These are phyloP conservation scores for Fusarium graminum DNA, from an alignment of 2,329 filamentous ascomycete species.

Conservation along the genomic window DNA sequence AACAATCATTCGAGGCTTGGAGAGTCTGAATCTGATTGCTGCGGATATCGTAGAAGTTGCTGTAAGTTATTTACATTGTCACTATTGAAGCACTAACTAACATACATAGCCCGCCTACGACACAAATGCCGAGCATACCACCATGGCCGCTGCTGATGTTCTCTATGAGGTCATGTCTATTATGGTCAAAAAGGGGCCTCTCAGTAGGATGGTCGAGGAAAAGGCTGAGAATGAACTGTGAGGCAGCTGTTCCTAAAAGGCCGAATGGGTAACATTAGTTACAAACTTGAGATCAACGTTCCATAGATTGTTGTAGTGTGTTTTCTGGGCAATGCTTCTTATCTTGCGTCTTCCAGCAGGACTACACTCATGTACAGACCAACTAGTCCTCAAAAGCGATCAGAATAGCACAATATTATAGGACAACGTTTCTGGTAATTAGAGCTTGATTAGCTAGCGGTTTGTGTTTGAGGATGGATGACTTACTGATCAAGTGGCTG, in stretches of 20 bases:
- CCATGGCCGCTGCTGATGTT: conserved; percentile 78
- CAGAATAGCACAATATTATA: conserved; percentile 51
- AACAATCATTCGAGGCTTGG: conserved; percentile 77
- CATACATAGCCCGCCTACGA: conserved; percentile 71
- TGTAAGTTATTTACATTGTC: conserved; percentile 30
- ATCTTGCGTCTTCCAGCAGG: no score
- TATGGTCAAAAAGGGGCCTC: conserved; percentile 83
- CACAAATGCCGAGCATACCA: conserved; percentile 78
- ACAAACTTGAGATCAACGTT: no score
- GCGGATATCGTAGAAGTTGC: conserved; percentile 79
- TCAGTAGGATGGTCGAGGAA: conserved; percentile 62
- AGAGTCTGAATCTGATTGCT: conserved; percentile 76
- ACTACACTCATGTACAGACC: no score
- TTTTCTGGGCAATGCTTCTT: no score
- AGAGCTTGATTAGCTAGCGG: not conserved
- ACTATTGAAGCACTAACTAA: not conserved
- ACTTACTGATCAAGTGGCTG: conserved; percentile 43
- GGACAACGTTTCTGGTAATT: conserved; percentile 35
- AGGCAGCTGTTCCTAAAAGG: no score
- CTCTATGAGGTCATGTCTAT: conserved; percentile 84
- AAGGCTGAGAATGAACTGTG: conserved; percentile 28
- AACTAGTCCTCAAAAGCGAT: not conserved
- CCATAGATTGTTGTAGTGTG: no score
- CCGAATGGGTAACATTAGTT: no score
- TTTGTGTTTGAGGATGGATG: not conserved